Percentiles rank a stretch among this genome's conserved stretches.
These are phyloP conservation scores for Parastagonospora nodorum DNA, from an alignment of 2,329 filamentous ascomycete species.

Conservation along the genomic window DNA sequence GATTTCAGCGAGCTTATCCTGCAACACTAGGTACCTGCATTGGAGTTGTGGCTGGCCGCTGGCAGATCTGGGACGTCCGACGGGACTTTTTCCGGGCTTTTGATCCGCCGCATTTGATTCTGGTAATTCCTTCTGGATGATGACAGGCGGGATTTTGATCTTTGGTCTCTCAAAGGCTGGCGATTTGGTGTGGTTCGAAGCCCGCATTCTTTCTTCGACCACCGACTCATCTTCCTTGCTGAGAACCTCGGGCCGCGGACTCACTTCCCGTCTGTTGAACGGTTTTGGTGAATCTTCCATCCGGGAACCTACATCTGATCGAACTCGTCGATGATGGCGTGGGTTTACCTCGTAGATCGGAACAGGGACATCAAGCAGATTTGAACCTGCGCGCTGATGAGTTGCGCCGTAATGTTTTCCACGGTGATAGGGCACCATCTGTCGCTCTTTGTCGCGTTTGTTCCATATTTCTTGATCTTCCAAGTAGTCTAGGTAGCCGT, in stretches of 20 bases:
- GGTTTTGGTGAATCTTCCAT: conserved; percentile 2
- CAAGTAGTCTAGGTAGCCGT: conserved; percentile 28
- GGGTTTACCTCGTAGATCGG: conserved; percentile 9
- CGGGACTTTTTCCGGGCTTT: conserved; percentile 16
- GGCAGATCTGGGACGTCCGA: conserved; percentile 22
- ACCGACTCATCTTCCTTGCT: conserved; percentile 7
- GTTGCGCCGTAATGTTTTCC: conserved; percentile 1
- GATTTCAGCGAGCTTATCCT: conserved; percentile 22
- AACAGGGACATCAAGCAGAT: conserved; percentile 29
- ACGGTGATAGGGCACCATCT: conserved; percentile 31
- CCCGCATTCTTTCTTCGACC: not conserved
- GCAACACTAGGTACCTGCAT: conserved; percentile 24
- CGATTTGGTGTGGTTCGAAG: conserved; percentile 4
- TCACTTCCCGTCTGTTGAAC: conserved; percentile 18
- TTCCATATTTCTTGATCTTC: conserved; percentile 26
- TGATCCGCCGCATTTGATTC: not conserved
- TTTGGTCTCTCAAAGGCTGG: conserved; percentile 16
- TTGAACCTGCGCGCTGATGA: conserved; percentile 12
- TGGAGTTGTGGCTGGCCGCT: conserved; percentile 21
- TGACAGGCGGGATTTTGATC: conserved; percentile 23
- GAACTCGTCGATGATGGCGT: not conserved
- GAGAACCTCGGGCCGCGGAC: conserved; percentile 8
- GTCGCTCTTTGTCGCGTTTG: conserved; percentile 20
- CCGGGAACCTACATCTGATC: not conserved
- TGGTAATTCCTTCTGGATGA: conserved; percentile 23